Percentiles rank a stretch among this genome's conserved stretches.
Evolutionary conservation across 208 protist genomes (phyloP).

Genomic region (Trypanosoma avium): DNA sequence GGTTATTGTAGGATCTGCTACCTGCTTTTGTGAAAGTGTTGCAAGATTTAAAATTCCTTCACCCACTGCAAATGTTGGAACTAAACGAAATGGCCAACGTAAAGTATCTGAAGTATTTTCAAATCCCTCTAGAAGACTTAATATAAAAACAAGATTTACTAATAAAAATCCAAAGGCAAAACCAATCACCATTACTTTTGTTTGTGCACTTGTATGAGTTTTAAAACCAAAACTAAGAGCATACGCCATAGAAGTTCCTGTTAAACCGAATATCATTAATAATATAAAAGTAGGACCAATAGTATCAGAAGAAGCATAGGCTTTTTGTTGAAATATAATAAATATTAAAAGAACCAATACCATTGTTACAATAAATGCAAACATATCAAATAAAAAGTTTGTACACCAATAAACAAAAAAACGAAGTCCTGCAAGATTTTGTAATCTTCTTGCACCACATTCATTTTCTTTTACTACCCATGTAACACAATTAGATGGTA

Average conservation of each 20-base stretch:
- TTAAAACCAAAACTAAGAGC: constrained; percentile 61
- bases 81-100: constrained; percentile 58
- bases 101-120: constrained; percentile 38
- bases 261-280: constrained; percentile 65
- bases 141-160: constrained; percentile 48
- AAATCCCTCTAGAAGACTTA: constrained; percentile 40
- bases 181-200: constrained; percentile 58
- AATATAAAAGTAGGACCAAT: constrained; percentile 48
- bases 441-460: constrained; percentile 66
- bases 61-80: constrained; percentile 73
- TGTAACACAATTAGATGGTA: constrained; percentile 64
- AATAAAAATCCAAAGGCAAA: constrained; percentile 81
- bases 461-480: constrained; percentile 84
- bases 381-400: constrained; percentile 81
- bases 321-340: constrained; percentile 49
- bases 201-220: constrained; percentile 65
- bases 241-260: constrained; percentile 62
- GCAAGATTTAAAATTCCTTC: constrained; percentile 78
- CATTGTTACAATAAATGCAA: constrained; percentile 63
- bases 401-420: constrained; percentile 68
- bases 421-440: constrained; percentile 72
- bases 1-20: constrained; percentile 19
- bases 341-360: constrained; percentile 60
- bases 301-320: constrained; percentile 50
- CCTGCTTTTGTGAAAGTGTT: constrained; percentile 26